Evolutionary conservation across 441 rosid genomes (phyloP).

Genomic region (Pelargonium myrrhifolium): DNA sequence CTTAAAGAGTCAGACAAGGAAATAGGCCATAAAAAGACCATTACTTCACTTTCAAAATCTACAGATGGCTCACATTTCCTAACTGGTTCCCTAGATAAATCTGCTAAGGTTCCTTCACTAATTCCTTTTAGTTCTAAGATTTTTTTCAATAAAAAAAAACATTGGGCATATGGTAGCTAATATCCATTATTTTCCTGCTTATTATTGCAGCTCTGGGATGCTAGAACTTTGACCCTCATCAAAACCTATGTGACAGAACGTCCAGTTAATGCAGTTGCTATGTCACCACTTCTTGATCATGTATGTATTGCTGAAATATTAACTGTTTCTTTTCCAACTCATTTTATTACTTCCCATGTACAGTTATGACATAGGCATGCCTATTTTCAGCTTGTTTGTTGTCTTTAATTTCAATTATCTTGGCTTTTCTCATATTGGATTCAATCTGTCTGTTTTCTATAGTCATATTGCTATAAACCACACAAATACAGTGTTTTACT

Average conservation of each 20-base stretch:
- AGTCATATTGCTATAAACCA: too few species aligned
- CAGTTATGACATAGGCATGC: too few species aligned
- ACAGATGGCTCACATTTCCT: slow-evolving; percentile 73
- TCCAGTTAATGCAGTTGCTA: slow-evolving; percentile 80
- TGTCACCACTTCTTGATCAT: slow-evolving; percentile 94
- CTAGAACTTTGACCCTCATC: slow-evolving; percentile 58
- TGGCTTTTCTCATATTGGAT: too few species aligned
- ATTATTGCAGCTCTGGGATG: slow-evolving; percentile 66
- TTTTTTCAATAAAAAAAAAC: not conserved
- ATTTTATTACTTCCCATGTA: not conserved
- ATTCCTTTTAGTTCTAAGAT: not conserved
- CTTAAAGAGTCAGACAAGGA: slow-evolving; percentile 58
- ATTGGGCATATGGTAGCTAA: not conserved
- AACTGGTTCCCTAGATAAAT: slow-evolving; percentile 83
- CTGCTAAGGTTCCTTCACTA: slow-evolving; percentile 58
- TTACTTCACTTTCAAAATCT: slow-evolving; percentile 67
- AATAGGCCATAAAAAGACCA: slow-evolving; percentile 67
- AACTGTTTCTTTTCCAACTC: not conserved
- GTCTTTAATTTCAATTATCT: not conserved
- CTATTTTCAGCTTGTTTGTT: not conserved
- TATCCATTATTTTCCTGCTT: slow-evolving; percentile 13
- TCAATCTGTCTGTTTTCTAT: too few species aligned
- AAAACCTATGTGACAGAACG: slow-evolving; percentile 71
- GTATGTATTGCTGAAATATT: slow-evolving; percentile 32
- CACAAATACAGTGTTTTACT: too few species aligned